phyloP scores from a whole-genome alignment of 768 basidiomycete genomes.

The Mycena albidolilacea region DNA sequence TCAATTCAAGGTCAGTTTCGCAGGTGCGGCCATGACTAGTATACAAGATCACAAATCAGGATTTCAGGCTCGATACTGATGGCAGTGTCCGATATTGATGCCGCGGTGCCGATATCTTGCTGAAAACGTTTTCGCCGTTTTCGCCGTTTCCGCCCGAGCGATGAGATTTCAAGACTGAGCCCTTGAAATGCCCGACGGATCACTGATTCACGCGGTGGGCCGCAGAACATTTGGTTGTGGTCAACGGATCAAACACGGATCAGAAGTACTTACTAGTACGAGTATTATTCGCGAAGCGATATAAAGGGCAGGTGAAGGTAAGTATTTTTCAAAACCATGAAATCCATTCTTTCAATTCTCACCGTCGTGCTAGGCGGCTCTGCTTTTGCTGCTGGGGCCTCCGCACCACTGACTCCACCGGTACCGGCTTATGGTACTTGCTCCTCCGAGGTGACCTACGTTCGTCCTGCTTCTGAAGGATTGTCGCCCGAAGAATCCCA shows the following conservation, averaged over 20 bases:
- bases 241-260: not conserved
- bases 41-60: constrained; percentile 14
- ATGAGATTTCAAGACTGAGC: not conserved
- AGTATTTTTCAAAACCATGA: constrained; percentile 4
- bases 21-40: constrained; percentile 8
- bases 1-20: constrained; percentile 4
- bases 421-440: constrained; percentile 20
- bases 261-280: not conserved
- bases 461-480: constrained; percentile 25
- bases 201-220: constrained; percentile 10
- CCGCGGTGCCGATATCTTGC: too few relatives aligned
- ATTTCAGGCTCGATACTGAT: constrained; percentile 12
- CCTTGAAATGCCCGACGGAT: constrained; percentile 5
- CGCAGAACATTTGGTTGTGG: constrained; percentile 1
- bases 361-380: constrained; percentile 8
- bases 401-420: constrained; percentile 21
- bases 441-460: constrained; percentile 11
- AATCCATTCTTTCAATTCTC: constrained; percentile 13
- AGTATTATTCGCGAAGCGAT: not conserved
- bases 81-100: too few relatives aligned
- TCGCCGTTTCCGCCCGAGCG: not conserved
- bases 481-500: constrained; percentile 21
- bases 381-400: constrained; percentile 6
- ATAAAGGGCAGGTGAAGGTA: constrained; percentile 2
- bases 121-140: not conserved